Conservation (phyloP, 106 monocot genomes). For the Dendrobium chrysotoxum region DNA sequence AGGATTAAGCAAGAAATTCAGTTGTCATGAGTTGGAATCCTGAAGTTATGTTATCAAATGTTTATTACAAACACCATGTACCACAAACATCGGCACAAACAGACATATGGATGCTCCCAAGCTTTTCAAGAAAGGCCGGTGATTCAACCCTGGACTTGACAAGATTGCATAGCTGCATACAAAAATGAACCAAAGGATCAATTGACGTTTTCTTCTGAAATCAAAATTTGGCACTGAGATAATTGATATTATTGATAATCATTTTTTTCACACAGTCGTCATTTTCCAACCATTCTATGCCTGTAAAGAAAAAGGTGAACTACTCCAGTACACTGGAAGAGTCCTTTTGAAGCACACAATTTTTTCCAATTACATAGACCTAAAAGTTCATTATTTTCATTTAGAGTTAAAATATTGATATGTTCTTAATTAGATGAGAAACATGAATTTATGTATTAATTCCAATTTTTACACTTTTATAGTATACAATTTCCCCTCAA, state of each 20-base stretch:
- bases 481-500: neutral
- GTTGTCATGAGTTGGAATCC: neutral
- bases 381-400: neutral
- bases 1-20: neutral
- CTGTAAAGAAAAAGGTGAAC: neutral
- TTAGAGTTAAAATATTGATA: neutral
- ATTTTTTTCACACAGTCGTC: neutral
- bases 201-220: neutral
- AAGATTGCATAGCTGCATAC: constrained; percentile 62
- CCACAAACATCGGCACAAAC: constrained; percentile 35
- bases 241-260: neutral
- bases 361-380: neutral
- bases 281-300: neutral
- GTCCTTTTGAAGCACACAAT: neutral
- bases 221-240: neutral
- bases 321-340: neutral
- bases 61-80: constrained; percentile 6
- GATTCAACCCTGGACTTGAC: constrained; percentile 76
- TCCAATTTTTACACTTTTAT: neutral
- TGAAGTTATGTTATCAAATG: neutral
- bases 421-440: neutral
- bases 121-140: constrained; percentile 56
- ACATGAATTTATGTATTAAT: neutral
- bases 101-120: constrained; percentile 55
- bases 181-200: neutral